Evolutionary conservation across 495 filamentous ascomycete genomes (phyloP).

Genomic region (Bathelium albidoporum): DNA sequence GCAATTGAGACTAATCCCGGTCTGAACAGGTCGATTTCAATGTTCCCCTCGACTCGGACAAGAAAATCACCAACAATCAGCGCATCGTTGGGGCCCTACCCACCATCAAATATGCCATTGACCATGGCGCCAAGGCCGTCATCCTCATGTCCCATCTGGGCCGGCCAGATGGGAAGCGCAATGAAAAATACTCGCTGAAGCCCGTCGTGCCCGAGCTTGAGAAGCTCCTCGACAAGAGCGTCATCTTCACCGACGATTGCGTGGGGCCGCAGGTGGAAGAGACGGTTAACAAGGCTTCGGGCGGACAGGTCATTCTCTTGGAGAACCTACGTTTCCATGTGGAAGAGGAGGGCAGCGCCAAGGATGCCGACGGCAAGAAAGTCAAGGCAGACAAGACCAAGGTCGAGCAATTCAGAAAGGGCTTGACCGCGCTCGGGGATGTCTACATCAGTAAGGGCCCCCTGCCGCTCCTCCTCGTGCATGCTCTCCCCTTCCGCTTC

Average conservation of each 20-base stretch:
- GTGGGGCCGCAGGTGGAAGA: slow-evolving; percentile 85
- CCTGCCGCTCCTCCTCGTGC: slow-evolving; percentile 10
- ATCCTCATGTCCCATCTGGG: slow-evolving; percentile 98
- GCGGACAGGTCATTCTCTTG: slow-evolving; percentile 78
- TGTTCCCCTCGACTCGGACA: slow-evolving; percentile 82
- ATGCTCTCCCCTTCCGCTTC: background rate
- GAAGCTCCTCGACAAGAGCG: slow-evolving; percentile 70
- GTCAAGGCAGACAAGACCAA: slow-evolving; percentile 84
- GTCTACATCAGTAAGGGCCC: slow-evolving; percentile 79
- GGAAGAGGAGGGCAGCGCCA: slow-evolving; percentile 92
- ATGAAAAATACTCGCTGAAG: slow-evolving; percentile 88
- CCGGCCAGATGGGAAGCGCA: slow-evolving; percentile 80
- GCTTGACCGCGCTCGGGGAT: slow-evolving; percentile 87
- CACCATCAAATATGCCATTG: slow-evolving; percentile 95
- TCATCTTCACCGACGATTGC: slow-evolving; percentile 83
- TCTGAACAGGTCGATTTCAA: slow-evolving; percentile 89
- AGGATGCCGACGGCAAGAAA: slow-evolving; percentile 90
- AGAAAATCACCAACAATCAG: slow-evolving; percentile 95
- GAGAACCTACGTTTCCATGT: slow-evolving; percentile 98
- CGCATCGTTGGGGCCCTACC: slow-evolving; percentile 95
- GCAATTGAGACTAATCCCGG: background rate
- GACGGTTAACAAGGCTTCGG: slow-evolving; percentile 70
- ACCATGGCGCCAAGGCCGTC: slow-evolving; percentile 88
- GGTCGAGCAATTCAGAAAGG: slow-evolving; percentile 89
- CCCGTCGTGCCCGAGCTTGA: slow-evolving; percentile 85